A percentile compares a stretch with the other conserved stretches of the same genome.
Evolutionary conservation across 1,284 basidiomycete genomes (phyloP).

Genomic region (Marasmius tenuissimus): DNA sequence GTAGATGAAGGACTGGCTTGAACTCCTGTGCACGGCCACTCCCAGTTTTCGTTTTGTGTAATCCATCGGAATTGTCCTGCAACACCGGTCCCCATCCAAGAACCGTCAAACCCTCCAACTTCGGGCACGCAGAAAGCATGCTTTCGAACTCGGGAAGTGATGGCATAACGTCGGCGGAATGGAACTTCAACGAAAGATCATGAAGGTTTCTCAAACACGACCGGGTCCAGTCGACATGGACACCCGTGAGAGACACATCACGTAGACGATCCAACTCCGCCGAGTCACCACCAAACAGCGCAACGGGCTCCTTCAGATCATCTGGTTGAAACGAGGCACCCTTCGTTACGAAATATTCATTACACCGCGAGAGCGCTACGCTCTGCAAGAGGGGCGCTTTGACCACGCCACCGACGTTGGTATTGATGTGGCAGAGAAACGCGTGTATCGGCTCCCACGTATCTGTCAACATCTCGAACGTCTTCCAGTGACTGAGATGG

Average conservation of each 20-base stretch:
- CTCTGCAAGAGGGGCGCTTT: slow-evolving; percentile 35
- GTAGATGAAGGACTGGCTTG: slow-evolving; percentile 28
- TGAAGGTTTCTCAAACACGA: slow-evolving; percentile 39
- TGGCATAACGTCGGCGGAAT: slow-evolving; percentile 51
- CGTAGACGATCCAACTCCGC: slow-evolving; percentile 29
- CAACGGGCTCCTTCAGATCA: slow-evolving; percentile 33
- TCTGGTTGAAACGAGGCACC: slow-evolving; percentile 44
- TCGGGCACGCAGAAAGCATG: slow-evolving; percentile 39
- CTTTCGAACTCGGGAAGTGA: slow-evolving; percentile 39
- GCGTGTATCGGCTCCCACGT: slow-evolving; percentile 56
- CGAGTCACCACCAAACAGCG: slow-evolving; percentile 38
- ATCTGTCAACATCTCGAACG: slow-evolving; percentile 48
- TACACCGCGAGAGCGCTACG: slow-evolving; percentile 50
- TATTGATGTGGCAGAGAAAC: slow-evolving; percentile 38
- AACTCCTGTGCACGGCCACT: not conserved
- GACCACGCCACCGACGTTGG: slow-evolving; percentile 23
- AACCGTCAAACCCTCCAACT: slow-evolving; percentile 40
- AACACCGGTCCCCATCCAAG: slow-evolving; percentile 50
- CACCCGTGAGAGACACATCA: slow-evolving; percentile 47
- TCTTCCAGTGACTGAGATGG: slow-evolving; percentile 44
- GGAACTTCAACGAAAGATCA: slow-evolving; percentile 51
- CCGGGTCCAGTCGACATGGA: slow-evolving; percentile 50
- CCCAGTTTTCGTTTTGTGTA: not conserved
- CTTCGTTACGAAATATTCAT: slow-evolving; percentile 48
- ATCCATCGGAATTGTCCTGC: slow-evolving; percentile 8